Percentiles rank a stretch among this genome's conserved stretches.
Conservation (phyloP, 2,329 filamentous ascomycete species). For the Aspergillus uvarum region DNA sequence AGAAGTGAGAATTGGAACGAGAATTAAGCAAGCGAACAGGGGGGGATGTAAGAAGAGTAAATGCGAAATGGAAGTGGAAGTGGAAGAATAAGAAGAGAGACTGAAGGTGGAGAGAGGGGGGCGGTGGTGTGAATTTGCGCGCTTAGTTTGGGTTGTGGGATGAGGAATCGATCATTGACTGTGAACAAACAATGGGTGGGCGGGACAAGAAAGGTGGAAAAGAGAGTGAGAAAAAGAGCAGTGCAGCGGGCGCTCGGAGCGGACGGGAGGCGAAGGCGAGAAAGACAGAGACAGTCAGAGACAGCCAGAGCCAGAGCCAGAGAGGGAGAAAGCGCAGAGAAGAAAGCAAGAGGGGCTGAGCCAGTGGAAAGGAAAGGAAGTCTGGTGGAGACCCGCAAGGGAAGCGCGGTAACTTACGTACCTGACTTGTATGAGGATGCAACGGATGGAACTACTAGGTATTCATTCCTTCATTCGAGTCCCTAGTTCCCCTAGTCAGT, state of each 20-base stretch:
- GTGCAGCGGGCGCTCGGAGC: conserved; percentile 19
- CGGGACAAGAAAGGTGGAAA: conserved; percentile 28
- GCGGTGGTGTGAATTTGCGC: conserved; percentile 15
- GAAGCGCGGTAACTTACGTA: conserved; percentile 10
- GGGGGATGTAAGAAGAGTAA: conserved; percentile 15
- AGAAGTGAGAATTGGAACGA: conserved; percentile 10
- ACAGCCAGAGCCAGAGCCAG: too few relatives aligned
- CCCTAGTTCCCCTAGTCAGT: too few relatives aligned
- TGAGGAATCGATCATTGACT: conserved; percentile 24
- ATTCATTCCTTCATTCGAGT: too few relatives aligned
- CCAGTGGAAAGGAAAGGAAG: conserved; percentile 23
- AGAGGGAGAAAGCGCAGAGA: too few relatives aligned
- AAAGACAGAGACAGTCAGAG: conserved; percentile 33
- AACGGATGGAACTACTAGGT: too few relatives aligned
- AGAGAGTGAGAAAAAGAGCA: conserved; percentile 21
- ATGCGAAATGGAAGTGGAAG: conserved; percentile 21
- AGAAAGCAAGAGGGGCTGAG: conserved; percentile 31
- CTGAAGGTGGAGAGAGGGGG: not conserved
- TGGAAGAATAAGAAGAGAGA: conserved; percentile 14
- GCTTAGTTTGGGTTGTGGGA: conserved; percentile 23
- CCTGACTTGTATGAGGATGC: conserved; percentile 7
- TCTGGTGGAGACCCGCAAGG: conserved; percentile 20
- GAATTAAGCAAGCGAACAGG: conserved; percentile 18
- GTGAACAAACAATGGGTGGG: conserved; percentile 5
- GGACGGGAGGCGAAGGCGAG: conserved; percentile 26